These are phyloP conservation scores for Lichtheimia corymbifera DNA, from an alignment of 371 early-diverging fungal genomes.

Conservation along the genomic window DNA sequence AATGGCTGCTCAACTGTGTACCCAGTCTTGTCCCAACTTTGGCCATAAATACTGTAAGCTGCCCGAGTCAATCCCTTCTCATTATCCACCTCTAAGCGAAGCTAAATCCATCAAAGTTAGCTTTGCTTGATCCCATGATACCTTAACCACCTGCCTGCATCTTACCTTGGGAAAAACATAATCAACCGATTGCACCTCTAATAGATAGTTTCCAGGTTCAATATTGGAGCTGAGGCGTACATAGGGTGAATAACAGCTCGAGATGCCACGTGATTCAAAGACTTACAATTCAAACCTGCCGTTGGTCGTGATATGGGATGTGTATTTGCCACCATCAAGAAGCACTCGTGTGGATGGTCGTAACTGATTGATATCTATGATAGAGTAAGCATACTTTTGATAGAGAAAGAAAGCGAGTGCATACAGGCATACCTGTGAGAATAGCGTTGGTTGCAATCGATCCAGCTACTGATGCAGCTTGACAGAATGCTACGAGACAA, in stretches of 20 bases:
- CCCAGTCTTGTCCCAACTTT: constrained; percentile 41
- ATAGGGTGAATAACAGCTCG: not conserved
- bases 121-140: not conserved
- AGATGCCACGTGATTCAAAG: not conserved
- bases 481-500: not conserved
- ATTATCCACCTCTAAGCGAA: constrained; percentile 44
- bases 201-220: constrained; percentile 42
- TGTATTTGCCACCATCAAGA: constrained; percentile 26
- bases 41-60: constrained; percentile 37
- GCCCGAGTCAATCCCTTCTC: constrained; percentile 26
- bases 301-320: constrained; percentile 17
- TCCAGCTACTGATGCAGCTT: constrained; percentile 7
- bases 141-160: not conserved
- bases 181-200: constrained; percentile 48
- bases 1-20: constrained; percentile 38
- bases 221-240: constrained; percentile 14
- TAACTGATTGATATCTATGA: constrained; percentile 12
- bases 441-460: constrained; percentile 17
- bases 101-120: constrained; percentile 13
- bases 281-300: constrained; percentile 31
- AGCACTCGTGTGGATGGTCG: constrained; percentile 22
- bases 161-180: constrained; percentile 46
- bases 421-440: constrained; percentile 14
- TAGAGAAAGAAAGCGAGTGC: not conserved
- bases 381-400: not conserved